Evolutionary conservation across 495 filamentous ascomycete species (phyloP).

Genomic region (Peziza echinospora): DNA sequence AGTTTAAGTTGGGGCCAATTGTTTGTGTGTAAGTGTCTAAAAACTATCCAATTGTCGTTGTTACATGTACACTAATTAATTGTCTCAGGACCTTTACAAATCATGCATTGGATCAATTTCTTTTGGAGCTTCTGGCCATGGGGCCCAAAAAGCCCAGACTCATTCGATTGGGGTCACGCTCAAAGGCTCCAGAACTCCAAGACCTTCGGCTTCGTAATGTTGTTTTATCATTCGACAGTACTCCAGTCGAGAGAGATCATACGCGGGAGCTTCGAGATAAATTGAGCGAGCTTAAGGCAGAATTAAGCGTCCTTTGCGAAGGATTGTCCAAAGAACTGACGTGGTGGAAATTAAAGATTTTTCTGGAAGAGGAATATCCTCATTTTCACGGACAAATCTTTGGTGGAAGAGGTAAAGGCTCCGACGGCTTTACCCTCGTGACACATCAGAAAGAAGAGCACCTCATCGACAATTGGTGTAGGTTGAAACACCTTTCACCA

Average conservation of each 20-base stretch:
- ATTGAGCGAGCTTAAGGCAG: neutral
- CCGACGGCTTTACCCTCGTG: neutral
- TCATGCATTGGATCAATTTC: constrained; percentile 57
- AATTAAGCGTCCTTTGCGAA: neutral
- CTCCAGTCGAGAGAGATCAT: constrained; percentile 22
- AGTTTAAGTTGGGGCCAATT: constrained; percentile 8
- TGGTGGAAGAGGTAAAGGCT: neutral
- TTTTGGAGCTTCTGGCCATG: constrained; percentile 42
- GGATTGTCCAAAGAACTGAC: neutral
- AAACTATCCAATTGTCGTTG: neutral
- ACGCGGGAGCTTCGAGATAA: neutral
- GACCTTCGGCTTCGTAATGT: constrained; percentile 27
- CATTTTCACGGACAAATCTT: neutral
- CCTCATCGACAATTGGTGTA: neutral
- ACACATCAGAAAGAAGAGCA: neutral
- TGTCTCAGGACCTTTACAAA: constrained; percentile 33
- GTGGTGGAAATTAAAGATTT: neutral
- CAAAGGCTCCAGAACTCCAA: constrained; percentile 34
- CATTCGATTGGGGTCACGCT: constrained; percentile 44
- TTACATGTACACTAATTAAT: neutral
- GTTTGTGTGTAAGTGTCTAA: constrained; percentile 11
- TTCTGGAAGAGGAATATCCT: neutral
- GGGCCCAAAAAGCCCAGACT: constrained; percentile 37
- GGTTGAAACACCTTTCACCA: too few species aligned
- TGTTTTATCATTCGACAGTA: constrained; percentile 16